Percentiles rank a stretch among this genome's conserved stretches.
Conservation (phyloP, 495 filamentous ascomycete species). For the Aspergillus wentii region DNA sequence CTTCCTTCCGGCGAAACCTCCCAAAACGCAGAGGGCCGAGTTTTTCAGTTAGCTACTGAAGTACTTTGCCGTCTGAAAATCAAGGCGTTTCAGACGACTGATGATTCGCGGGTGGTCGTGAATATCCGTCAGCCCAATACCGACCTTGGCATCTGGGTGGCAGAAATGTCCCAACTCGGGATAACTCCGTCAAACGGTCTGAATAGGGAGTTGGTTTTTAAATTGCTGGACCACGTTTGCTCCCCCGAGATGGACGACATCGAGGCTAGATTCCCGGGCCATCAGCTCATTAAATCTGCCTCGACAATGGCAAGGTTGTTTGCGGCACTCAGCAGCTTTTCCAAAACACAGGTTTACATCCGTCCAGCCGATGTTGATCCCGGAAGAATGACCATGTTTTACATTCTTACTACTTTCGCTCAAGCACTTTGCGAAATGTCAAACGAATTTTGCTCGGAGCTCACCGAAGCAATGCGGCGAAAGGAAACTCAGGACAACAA, state of each 20-base stretch:
- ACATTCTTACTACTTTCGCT: constrained; percentile 4
- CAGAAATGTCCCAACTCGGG: neutral
- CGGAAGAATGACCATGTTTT: constrained; percentile 6
- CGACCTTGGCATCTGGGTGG: neutral
- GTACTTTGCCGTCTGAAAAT: neutral
- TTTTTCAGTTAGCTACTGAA: too few species aligned
- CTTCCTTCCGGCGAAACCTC: neutral
- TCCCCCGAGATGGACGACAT: constrained; percentile 1
- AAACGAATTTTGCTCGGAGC: constrained; percentile 1
- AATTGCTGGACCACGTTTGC: neutral
- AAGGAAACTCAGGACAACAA: too few species aligned
- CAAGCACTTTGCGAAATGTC: constrained; percentile 5
- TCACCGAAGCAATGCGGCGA: constrained; percentile 4
- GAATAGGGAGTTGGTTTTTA: neutral
- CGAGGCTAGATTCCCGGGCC: neutral
- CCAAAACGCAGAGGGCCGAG: neutral
- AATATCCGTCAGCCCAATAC: constrained; percentile 1
- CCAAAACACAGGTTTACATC: constrained; percentile 1
- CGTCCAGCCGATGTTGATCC: neutral
- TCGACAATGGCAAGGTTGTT: constrained; percentile 7
- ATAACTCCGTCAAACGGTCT: neutral
- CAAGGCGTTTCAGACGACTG: neutral
- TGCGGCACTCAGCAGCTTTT: constrained; percentile 3
- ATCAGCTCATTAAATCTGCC: constrained; percentile 9
- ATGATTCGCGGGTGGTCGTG: neutral